Evolutionary conservation across 345 rosid genomes (phyloP), one percentile per base, ranked within the genome.

Genomic region (Populus deltoides): DNA sequence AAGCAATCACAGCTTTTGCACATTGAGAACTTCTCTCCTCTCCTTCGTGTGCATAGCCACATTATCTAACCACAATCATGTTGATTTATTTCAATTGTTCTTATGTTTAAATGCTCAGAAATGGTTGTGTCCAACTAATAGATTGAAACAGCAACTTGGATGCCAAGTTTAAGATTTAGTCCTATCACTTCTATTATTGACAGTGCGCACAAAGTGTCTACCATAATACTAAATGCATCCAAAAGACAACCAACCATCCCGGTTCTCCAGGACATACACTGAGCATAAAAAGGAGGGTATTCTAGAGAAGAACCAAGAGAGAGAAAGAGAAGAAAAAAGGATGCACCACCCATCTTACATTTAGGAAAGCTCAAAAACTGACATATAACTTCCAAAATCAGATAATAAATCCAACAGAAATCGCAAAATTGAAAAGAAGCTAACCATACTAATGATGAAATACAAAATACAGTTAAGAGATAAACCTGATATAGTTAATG

Each of bases 401-500:
- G 3, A 65, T 63, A 41, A 10, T 13, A 25, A 45, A 67, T 9
- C 11, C 38, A 31, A 35, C 33, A 38, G 41, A 31, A 67, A 35
- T 22, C 6, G 0, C 31, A 73, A 7, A 55, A 73, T 3, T 33
- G 20, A 51, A 66, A 43, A 36, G 5, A 67, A 84, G 33, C 65
- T 71, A 71, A 62, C 31, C 74, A 68, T 73, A 71, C 36, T 53
- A 71, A 25, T 38, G 29, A 33, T 57, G 17, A 18, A 80, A 15
- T 51, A 33, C 61, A 77, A 70, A 29, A 74, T 75, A 62, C 68
- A 67, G 69, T 27, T 43, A 75, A 7, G 27, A 66, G 66, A 45
- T 43, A 38, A 87, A 92, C 99, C 99, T 86, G 99, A 95, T 77
- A 95, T 85, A 55, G 88, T 81, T 71, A 95, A 83, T 15, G 93